Evolutionary conservation across 2,329 filamentous ascomycete genomes (phyloP), one percentile per base, ranked within the genome.

Genomic region (Sclerotinia sclerotiorum): DNA sequence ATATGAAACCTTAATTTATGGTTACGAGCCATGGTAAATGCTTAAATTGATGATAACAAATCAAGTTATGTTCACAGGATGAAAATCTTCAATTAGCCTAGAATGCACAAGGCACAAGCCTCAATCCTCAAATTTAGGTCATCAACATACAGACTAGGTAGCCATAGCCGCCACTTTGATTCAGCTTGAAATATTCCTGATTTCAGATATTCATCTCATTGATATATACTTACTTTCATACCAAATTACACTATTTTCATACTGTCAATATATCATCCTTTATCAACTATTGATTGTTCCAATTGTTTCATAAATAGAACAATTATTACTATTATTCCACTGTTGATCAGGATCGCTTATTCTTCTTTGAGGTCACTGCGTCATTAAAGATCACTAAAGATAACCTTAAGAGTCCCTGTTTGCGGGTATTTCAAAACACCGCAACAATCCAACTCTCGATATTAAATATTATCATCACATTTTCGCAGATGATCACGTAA

Each of bases 401-500:
- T 63, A 63, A 63, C 60, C 60, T 63, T 52, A 63, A 52, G 60
- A 52, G 21, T 64, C 61, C 35, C 61, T 32, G 48, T 54, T 42
- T 44, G 39, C n/a, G 24, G 48, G 42, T 32, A 51, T 63, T 32
- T 15, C 39, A 48, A 49, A 48, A 48, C 19, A 35, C 27, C 51
- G 48, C 63, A 24, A 49, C 42, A 17, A 58, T 39, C 27, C 51
- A 57, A 46, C 51, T 27, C 35, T 35, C 35, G 27, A n/a, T 32
- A 48, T 46, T 35, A 24, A 60, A 58, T 27, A 58, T 11, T 21
- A 39, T 19, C 52, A 19, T 19, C 52, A 19, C n/a, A 10, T 7
- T 27, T 35, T 49, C 52, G 52, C 63, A 49, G 32, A 60, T 35
- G 44, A 60, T 49, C 42, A 49, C 27, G 24, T 35, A 13, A 5